Base-by-base conservation (phyloP, 805 yeast species). In the Sugiyamaella marilandica region DNA sequence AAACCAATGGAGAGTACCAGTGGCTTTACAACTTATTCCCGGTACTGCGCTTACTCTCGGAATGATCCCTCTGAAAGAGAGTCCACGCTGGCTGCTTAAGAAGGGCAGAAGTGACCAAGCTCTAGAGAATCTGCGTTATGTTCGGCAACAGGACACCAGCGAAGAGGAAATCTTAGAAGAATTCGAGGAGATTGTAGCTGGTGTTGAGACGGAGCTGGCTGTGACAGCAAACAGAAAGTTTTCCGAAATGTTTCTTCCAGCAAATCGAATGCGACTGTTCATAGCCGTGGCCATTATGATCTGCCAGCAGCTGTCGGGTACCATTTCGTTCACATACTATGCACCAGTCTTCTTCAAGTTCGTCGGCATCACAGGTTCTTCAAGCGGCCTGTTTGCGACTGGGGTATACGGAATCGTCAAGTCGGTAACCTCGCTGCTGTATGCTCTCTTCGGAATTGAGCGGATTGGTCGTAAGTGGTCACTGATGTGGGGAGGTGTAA, bases 241-340 rank as follows among this genome's bases (percentile, higher is more conserved):
- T 65, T 16, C 85, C 81, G 64, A 31, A 51, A 37, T 43, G 82
- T 87, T 57, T 18, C 13, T 52, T 32, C 51, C 51, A 2, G 58
- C 52, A 71, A 21, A 58, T 32, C 53, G 57, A 18, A 39, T 41
- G 36, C 51, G 62, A 45, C 45, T 58, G 49, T 83, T 87, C 69
- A 69, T 67, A 46, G 74, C 78, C 32, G 78, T 79, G 13, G 74
- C 79, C 36, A 75, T 36, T 66, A 79, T 49, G 68, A 64, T 87
- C 18, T 74, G 87, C 62, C 97, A 91, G 70, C 97, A 91, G 71
- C 82, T 87, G 63, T 82, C 95, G 8, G 97, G 97, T 50, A 83
- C 89, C 56, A 90, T 90, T 72, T 89, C 89, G 64, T 85, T 89
- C 55, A 87, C 91, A 66, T 91, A 91, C 72, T 91, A 84, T 67